These are phyloP conservation scores for Aureobasidium leucospermi DNA, from an alignment of 2,329 filamentous ascomycete genomes.

Conservation along the genomic window DNA sequence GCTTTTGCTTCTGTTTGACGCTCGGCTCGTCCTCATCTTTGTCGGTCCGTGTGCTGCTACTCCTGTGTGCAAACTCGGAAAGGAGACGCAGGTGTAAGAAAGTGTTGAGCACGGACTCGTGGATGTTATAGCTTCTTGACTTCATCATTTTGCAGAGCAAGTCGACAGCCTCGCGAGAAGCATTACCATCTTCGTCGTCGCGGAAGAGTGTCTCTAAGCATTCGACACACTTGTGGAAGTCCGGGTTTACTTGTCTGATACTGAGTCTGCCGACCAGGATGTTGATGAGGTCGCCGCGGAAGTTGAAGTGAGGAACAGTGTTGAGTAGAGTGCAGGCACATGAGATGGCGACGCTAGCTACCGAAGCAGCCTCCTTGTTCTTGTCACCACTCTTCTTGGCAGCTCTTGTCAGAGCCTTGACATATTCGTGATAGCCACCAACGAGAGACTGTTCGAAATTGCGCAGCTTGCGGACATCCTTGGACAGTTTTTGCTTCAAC, in stretches of 20 bases:
- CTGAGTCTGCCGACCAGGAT: constrained; percentile 82
- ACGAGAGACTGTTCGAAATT: constrained; percentile 84
- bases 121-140: constrained; percentile 69
- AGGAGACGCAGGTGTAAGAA: constrained; percentile 86
- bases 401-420: constrained; percentile 63
- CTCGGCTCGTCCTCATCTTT: constrained; percentile 39
- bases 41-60: constrained; percentile 70
- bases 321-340: constrained; percentile 77
- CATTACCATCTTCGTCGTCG: constrained; percentile 82
- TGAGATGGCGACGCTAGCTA: constrained; percentile 71
- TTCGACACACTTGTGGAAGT: constrained; percentile 69
- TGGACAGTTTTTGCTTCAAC: constrained; percentile 73
- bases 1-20: constrained; percentile 47
- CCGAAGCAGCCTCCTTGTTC: constrained; percentile 27
- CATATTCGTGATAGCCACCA: constrained; percentile 74
- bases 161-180: constrained; percentile 77
- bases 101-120: constrained; percentile 81
- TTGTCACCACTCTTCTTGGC: constrained; percentile 15
- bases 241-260: constrained; percentile 59
- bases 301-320: constrained; percentile 94
- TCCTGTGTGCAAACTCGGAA: constrained; percentile 79
- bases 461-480: constrained; percentile 77
- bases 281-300: constrained; percentile 76
- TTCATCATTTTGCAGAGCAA: constrained; percentile 94
- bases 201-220: constrained; percentile 75